Evolutionary conservation across 208 protist genomes (phyloP).

Genomic region (Leishmania major): DNA sequence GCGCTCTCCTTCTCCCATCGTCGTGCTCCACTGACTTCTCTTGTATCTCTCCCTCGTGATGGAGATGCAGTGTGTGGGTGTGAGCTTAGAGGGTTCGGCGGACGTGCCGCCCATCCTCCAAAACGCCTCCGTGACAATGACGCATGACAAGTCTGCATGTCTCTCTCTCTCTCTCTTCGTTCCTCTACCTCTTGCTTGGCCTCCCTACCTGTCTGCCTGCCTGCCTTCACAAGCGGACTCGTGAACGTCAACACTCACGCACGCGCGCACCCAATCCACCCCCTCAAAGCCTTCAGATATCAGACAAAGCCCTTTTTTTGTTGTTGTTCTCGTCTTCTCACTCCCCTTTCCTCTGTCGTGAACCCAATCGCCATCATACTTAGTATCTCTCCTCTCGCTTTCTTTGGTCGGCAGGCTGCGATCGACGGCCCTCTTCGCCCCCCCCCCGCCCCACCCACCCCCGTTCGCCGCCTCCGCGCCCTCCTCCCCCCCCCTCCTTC

Average conservation of each 20-base stretch:
- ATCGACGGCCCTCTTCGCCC: neutral
- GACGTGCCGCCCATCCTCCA: neutral
- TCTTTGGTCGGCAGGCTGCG: no score
- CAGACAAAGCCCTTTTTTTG: neutral
- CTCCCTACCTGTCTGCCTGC: conserved; percentile 12
- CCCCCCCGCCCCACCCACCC: neutral
- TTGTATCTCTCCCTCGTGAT: neutral
- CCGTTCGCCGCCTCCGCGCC: neutral
- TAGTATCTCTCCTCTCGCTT: neutral
- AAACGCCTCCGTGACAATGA: neutral
- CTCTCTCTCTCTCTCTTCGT: neutral
- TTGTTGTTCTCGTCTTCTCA: neutral
- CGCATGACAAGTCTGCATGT: neutral
- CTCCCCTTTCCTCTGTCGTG: neutral
- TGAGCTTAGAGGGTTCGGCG: neutral
- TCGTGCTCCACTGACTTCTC: neutral
- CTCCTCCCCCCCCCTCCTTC: neutral
- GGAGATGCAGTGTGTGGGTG: neutral
- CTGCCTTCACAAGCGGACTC: neutral
- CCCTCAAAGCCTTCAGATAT: neutral
- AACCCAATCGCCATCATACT: neutral
- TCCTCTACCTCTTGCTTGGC: conserved; percentile 14
- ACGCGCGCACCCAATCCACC: neutral
- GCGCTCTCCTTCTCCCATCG: neutral
- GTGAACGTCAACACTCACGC: neutral